Conservation (phyloP, 2,329 filamentous ascomycete species). For the Monosporascus sp. region DNA sequence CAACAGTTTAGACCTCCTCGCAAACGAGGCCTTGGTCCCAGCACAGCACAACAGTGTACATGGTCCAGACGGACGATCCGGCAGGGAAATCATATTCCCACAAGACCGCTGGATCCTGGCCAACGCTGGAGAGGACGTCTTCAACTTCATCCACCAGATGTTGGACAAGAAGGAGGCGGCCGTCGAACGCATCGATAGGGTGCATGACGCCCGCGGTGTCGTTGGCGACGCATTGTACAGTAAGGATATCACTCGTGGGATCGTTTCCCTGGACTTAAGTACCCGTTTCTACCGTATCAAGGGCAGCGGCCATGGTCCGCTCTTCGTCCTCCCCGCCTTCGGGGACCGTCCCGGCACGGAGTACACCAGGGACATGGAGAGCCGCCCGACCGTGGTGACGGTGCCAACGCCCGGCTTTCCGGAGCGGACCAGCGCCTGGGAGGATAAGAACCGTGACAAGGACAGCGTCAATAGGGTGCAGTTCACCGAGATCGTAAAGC, state of each 20-base stretch:
- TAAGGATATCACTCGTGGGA: conserved; percentile 33
- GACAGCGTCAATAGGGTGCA: conserved; percentile 4
- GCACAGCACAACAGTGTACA: conserved; percentile 46
- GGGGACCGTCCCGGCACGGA: conserved; percentile 39
- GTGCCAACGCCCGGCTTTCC: conserved; percentile 17
- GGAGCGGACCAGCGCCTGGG: conserved; percentile 15
- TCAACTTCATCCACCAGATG: conserved; percentile 38
- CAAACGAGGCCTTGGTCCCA: conserved; percentile 45
- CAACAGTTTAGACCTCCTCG: conserved; percentile 45
- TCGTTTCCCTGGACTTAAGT: conserved; percentile 43
- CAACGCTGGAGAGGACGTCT: conserved; percentile 50
- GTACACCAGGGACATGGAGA: conserved; percentile 41
- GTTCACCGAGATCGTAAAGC: conserved; percentile 5
- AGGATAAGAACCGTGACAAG: conserved; percentile 13
- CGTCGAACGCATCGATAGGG: conserved; percentile 28
- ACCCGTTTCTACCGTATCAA: conserved; percentile 50
- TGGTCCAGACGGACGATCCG: conserved; percentile 47
- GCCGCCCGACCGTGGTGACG: conserved; percentile 33
- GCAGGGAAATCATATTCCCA: conserved; percentile 47
- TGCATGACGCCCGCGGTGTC: conserved; percentile 33
- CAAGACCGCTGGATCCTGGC: conserved; percentile 53
- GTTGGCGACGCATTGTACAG: conserved; percentile 35
- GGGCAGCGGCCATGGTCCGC: conserved; percentile 37
- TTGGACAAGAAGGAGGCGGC: conserved; percentile 42
- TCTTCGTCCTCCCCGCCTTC: conserved; percentile 50